Evolutionary conservation across 257 asterid genomes (phyloP), one percentile per base, ranked within the genome.

Genomic region (Nicotiana attenuata): DNA sequence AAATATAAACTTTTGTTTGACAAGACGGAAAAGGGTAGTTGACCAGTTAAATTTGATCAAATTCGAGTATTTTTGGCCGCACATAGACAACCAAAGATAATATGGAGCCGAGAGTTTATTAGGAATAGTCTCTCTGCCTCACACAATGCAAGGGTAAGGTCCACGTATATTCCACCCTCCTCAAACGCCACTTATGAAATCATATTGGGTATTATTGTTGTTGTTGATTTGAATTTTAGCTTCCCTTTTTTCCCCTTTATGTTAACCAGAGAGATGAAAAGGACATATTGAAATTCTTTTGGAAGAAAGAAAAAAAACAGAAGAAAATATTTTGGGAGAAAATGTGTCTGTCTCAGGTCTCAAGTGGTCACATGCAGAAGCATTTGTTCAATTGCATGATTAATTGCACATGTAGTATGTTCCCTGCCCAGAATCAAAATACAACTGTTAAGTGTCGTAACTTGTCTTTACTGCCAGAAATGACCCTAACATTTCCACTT

Each of bases 331-430:
- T 69, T 5, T 69, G 20, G 5, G 78, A 71, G 60, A 71, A 45
- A 71, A 45, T 71, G 10, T 69, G 59, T 71, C 35, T 4, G 38
- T 69, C 57, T 69, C 13, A 41, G 41, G n/a, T 69, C 33, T 38
- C 57, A 38, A 69, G 77, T 19, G 77, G 77, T 71, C 60, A 71
- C 78, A 71, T 45, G 78, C 89, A 55, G 68, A 68, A 77, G 73
- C 71, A 76, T 59, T 85, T 79, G 78, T 85, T 59, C 66, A 73
- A 28, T 73, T 73, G 15, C 84, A 91, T 88, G 89, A 91, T 47
- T 80, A 64, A 65, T 88, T 85, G 95, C 97, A 94, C 97, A 92
- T 91, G 97, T 87, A 81, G 63, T 53, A 47, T 91, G 96, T 90
- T 91, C 96, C 97, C 87, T 85, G 71, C 84, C 88, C 86, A 88